phyloP scores from a whole-genome alignment of 2,329 filamentous ascomycete species.

The Westerdykella aurantiaca region DNA sequence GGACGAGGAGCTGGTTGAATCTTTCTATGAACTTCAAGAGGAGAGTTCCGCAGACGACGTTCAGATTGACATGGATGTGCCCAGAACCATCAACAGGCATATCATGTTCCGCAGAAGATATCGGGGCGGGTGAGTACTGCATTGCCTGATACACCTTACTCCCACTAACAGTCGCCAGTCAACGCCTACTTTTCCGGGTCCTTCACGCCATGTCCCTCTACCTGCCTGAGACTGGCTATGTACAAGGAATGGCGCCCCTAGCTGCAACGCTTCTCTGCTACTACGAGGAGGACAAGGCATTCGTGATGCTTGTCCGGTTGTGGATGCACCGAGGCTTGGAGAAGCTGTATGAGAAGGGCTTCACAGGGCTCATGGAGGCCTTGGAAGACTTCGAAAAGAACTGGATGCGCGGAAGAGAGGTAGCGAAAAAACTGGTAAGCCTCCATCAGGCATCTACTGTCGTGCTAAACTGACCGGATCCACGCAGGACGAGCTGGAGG shows the following conservation, averaged over 20 bases:
- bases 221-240: conserved; percentile 86
- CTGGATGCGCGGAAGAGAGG: conserved; percentile 74
- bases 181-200: conserved; percentile 85
- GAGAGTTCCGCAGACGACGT: conserved; percentile 80
- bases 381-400: conserved; percentile 75
- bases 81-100: conserved; percentile 87
- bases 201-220: conserved; percentile 88
- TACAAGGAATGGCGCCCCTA: conserved; percentile 94
- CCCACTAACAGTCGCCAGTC: conserved; percentile 37
- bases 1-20: conserved; percentile 64
- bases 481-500: conserved; percentile 63
- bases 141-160: neutral
- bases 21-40: conserved; percentile 68
- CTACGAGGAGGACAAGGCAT: conserved; percentile 89
- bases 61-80: conserved; percentile 96
- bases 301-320: conserved; percentile 92
- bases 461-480: conserved; percentile 6
- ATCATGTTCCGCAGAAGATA: conserved; percentile 96
- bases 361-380: conserved; percentile 79
- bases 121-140: conserved; percentile 58
- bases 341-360: conserved; percentile 75
- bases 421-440: conserved; percentile 73
- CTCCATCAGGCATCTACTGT: conserved; percentile 1
- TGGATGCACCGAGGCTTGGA: conserved; percentile 87
- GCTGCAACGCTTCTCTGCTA: conserved; percentile 92